Evolutionary conservation across 2,329 filamentous ascomycete species (phyloP), one percentile per base, ranked within the genome.

Genomic region (Cordyceps farinosa): DNA sequence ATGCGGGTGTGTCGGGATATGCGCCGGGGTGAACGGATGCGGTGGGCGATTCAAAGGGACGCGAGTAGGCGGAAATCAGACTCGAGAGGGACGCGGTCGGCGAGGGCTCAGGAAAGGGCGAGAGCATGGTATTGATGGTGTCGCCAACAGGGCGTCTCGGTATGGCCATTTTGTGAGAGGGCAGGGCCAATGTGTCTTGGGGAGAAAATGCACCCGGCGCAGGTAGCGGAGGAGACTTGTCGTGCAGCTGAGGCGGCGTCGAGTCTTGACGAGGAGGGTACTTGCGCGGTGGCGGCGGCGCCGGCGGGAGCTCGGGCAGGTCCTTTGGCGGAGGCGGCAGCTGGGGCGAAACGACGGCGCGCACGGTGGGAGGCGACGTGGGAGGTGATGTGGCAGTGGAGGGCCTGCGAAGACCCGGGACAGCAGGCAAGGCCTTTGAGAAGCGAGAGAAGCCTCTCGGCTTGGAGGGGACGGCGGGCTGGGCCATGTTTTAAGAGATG

Each of bases 341-440:
- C 38, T 52, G 55, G 29, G 15, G 55, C 22, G 45, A 53, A 59
- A 54, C 48, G 63, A 64, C 62, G 54, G 50, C 30, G 34, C 63
- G 36, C 54, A 59, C 65, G 68, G 60, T 66, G 67, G 55, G 15
- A 13, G 64, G 36, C 54, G 60, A 66, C 68, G 60, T 66, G 67
- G 55, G 15, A 13, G 15, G 30, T 44, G 58, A 38, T 10, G 15
- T 53, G 15, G 38, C 45, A 11, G 48, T n/a, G 4, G 30, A 54
- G 30, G 36, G 36, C 36, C 30, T 53, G 29, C 36, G 48, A 27
- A 61, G 36, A 9, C 52, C 48, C 60, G 83, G 82, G 69, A 81
- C 80, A 62, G 78, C 75, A 40, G 83, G 84, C 66, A 86, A 75
- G 40, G 82, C 83, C 74, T 86, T 86, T 70, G 83, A 85, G 74